A percentile compares a stretch with the other conserved stretches of the same genome.
These are phyloP conservation scores for Cystofilobasidium capitatum DNA, from an alignment of 768 basidiomycete genomes.

Conservation along the genomic window DNA sequence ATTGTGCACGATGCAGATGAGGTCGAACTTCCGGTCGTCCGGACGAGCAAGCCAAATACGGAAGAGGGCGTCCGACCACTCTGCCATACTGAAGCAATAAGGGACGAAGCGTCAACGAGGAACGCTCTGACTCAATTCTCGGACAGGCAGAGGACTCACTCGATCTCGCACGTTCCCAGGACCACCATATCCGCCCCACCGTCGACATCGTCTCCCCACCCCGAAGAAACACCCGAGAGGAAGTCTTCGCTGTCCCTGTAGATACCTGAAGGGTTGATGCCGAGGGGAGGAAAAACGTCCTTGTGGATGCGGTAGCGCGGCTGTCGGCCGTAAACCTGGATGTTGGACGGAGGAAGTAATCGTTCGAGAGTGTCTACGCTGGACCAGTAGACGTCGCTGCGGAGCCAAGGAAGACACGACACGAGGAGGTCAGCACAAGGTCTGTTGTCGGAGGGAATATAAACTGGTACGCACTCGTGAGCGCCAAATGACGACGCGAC, in stretches of 20 bases:
- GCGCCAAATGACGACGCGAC: too few relatives aligned
- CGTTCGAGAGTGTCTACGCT: constrained; percentile 6
- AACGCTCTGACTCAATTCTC: too few relatives aligned
- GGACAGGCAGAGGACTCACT: constrained; percentile 1
- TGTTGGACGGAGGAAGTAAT: neutral
- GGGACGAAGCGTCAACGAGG: neutral
- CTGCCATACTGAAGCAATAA: constrained; percentile 1
- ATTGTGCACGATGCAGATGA: constrained; percentile 21
- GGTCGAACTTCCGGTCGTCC: neutral
- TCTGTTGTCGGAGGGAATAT: too few relatives aligned
- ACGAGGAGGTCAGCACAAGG: neutral
- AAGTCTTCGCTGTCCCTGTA: neutral
- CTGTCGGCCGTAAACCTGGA: constrained; percentile 3
- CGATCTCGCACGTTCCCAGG: constrained; percentile 21
- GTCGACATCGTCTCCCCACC: constrained; percentile 1
- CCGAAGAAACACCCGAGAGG: neutral
- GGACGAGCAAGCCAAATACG: constrained; percentile 14
- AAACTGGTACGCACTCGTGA: too few relatives aligned
- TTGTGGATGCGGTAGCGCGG: constrained; percentile 9
- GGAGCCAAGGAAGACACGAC: neutral
- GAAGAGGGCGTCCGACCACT: constrained; percentile 6
- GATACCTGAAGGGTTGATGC: neutral
- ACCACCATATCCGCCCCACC: constrained; percentile 5
- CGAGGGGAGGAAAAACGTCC: neutral
- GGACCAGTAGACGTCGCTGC: constrained; percentile 17